Evolutionary conservation across 148 eudicot species (phyloP).

Genomic region (Pouteria glomerata): DNA sequence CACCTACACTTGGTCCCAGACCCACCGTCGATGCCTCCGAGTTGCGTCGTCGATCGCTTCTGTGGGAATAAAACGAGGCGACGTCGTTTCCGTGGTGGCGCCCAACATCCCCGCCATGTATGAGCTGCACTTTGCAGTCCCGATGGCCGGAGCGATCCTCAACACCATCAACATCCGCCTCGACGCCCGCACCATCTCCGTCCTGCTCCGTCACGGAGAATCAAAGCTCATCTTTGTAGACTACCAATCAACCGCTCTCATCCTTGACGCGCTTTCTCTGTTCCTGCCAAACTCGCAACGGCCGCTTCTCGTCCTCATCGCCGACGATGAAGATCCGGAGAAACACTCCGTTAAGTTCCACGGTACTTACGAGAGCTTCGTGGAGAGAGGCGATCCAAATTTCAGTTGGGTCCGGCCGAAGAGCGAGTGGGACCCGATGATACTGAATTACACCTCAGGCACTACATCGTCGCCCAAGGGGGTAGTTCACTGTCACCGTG

Average conservation of each 20-base stretch:
- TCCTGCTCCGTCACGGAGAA: constrained; percentile 29
- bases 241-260: constrained; percentile 1
- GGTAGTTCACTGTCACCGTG: constrained; percentile 42
- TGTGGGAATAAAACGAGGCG: constrained; percentile 20
- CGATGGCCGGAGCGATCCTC: constrained; percentile 40
- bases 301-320: constrained; percentile 2
- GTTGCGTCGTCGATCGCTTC: constrained; percentile 44
- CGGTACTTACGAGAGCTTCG: constrained; percentile 19
- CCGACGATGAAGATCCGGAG: constrained; percentile 30
- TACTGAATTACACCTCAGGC: constrained; percentile 54
- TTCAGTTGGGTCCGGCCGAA: constrained; percentile 31
- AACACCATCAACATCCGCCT: constrained; percentile 40
- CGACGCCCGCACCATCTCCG: constrained; percentile 27
- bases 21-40: constrained; percentile 46
- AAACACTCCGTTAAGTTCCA: constrained; percentile 2
- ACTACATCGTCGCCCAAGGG: constrained; percentile 61
- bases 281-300: constrained; percentile 3
- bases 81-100: constrained; percentile 39
- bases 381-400: constrained; percentile 21
- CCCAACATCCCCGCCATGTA: constrained; percentile 51
- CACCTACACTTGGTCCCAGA: constrained; percentile 59
- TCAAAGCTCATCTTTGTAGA: constrained; percentile 34
- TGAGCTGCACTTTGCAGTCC: constrained; percentile 44
- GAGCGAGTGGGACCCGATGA: constrained; percentile 36
- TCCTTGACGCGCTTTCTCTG: constrained; percentile 25